Conservation (phyloP, 352 stramenopile species). For the Phytophthora multivora region DNA sequence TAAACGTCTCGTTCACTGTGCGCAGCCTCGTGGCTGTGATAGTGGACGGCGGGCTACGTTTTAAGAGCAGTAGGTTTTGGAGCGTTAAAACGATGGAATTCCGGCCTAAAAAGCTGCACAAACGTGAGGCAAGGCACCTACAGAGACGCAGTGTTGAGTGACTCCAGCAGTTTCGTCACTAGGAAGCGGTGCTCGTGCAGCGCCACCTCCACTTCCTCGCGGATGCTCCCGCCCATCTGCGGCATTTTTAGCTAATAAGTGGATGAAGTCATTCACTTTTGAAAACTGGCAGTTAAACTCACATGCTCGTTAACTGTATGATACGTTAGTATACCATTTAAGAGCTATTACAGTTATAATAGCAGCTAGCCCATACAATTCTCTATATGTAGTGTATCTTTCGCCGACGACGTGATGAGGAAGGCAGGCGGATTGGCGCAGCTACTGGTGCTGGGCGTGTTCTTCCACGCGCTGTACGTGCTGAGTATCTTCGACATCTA, state of each 20-base stretch:
- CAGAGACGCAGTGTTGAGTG: slow-evolving; percentile 68
- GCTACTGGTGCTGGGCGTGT: slow-evolving; percentile 72
- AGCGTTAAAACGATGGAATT: slow-evolving; percentile 1
- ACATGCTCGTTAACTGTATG: not conserved
- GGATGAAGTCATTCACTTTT: not conserved
- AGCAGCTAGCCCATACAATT: slow-evolving; percentile 10
- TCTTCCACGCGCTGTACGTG: slow-evolving; percentile 86
- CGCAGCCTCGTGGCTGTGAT: slow-evolving; percentile 75
- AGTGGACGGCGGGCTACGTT: slow-evolving; percentile 63
- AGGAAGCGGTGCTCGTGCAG: slow-evolving; percentile 86
- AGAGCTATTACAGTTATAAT: slow-evolving; percentile 9
- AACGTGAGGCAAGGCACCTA: slow-evolving; percentile 18
- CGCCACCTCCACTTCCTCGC: slow-evolving; percentile 71
- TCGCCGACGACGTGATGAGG: not conserved
- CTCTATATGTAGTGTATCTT: slow-evolving; percentile 14
- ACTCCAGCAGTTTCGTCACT: slow-evolving; percentile 84
- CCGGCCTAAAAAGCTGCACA: not conserved
- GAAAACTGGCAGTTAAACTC: not conserved
- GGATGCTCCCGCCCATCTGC: slow-evolving; percentile 49
- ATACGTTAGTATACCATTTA: not conserved
- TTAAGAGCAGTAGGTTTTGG: not conserved
- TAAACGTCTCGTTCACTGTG: slow-evolving; percentile 79
- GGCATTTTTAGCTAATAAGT: slow-evolving; percentile 19
- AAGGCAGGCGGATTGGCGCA: slow-evolving; percentile 17
- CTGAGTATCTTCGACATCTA: slow-evolving; percentile 92